Conservation (phyloP, 2,329 filamentous ascomycete genomes). For the Neodidymelliopsis sp. region DNA sequence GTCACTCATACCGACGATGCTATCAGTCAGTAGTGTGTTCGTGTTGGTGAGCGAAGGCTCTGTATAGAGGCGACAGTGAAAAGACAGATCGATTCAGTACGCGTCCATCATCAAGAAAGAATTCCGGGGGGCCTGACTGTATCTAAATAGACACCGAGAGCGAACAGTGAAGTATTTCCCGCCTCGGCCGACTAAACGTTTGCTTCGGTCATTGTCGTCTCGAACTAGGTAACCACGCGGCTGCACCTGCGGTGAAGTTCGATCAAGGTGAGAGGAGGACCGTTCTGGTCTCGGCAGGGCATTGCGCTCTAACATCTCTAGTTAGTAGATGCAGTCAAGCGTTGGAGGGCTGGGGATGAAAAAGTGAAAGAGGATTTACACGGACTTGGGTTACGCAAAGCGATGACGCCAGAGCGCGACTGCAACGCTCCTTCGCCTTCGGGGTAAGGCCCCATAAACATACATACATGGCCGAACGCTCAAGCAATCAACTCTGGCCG, state of each 20-base stretch:
- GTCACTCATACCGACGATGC: background rate
- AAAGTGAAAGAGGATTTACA: no score
- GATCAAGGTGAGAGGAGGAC: slow-evolving; percentile 6
- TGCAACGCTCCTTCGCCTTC: no score
- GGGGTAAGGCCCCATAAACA: no score
- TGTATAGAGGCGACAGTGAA: no score
- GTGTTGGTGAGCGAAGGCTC: no score
- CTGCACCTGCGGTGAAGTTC: slow-evolving; percentile 1
- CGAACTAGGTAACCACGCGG: slow-evolving; percentile 2
- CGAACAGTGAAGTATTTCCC: background rate
- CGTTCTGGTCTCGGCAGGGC: background rate
- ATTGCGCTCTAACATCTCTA: background rate
- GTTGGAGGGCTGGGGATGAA: no score
- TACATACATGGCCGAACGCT: no score
- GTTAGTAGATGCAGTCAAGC: background rate
- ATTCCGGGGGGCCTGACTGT: no score
- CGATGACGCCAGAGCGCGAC: no score
- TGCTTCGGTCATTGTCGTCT: background rate
- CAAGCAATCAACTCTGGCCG: no score
- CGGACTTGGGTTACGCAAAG: no score
- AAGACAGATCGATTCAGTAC: background rate
- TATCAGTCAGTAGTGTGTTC: no score
- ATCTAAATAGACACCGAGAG: background rate
- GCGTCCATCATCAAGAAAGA: background rate
- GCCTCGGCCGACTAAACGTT: background rate